Conservation (phyloP, 139 green algal species). For the Picochlorum sp. region DNA sequence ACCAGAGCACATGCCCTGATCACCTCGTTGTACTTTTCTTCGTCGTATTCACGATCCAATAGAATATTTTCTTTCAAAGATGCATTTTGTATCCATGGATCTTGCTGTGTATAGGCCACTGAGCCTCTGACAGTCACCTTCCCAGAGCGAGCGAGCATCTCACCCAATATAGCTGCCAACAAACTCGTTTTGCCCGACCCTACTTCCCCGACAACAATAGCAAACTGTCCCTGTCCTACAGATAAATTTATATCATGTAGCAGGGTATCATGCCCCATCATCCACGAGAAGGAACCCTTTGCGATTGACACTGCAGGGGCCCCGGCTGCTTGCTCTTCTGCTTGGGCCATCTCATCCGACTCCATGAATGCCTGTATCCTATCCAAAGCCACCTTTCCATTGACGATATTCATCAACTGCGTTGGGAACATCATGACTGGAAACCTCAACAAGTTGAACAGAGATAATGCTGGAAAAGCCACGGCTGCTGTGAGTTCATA, state of each 20-base stretch:
- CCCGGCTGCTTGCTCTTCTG: constrained; percentile 6
- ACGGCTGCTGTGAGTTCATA: constrained; percentile 56
- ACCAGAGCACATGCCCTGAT: constrained; percentile 51
- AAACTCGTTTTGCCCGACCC: constrained; percentile 58
- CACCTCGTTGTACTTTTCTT: constrained; percentile 36
- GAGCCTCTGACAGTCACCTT: constrained; percentile 26
- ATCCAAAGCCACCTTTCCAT: constrained; percentile 56
- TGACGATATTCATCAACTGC: constrained; percentile 71
- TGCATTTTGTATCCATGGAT: constrained; percentile 65
- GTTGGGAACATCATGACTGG: constrained; percentile 46
- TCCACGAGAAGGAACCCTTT: constrained; percentile 29
- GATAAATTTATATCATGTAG: constrained; percentile 28
- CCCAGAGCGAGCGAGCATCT: constrained; percentile 22
- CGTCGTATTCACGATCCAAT: constrained; percentile 54
- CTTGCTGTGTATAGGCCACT: constrained; percentile 64
- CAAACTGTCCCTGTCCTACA: constrained; percentile 30
- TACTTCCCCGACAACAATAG: constrained; percentile 46
- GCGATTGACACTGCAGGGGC: constrained; percentile 5
- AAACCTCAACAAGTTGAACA: constrained; percentile 85
- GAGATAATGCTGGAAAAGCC: constrained; percentile 70
- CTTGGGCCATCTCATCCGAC: constrained; percentile 45
- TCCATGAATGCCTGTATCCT: constrained; percentile 71
- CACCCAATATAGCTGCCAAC: constrained; percentile 48
- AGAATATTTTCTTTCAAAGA: constrained; percentile 73
- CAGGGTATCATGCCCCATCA: constrained; percentile 3